Percentiles rank a stretch among this genome's conserved stretches.
Conservation (phyloP, 2,329 filamentous ascomycete species). For the Pseudogymnoascus sp. region DNA sequence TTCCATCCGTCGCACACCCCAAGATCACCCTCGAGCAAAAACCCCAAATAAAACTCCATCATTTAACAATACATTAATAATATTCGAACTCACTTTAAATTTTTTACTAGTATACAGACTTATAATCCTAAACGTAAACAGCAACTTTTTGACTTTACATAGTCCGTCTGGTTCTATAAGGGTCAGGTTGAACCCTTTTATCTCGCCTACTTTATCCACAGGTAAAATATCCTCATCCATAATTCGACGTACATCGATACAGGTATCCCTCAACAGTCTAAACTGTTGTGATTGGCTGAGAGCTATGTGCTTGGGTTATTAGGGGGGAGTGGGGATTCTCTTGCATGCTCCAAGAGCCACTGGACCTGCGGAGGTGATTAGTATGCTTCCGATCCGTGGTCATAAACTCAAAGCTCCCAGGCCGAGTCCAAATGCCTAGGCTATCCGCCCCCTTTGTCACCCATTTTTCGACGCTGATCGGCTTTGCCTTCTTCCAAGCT, state of each 20-base stretch:
- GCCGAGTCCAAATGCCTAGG: constrained; percentile 13
- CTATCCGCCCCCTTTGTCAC: constrained; percentile 13
- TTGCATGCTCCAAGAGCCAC: constrained; percentile 7
- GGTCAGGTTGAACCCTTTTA: no score
- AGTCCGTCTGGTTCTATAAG: background rate
- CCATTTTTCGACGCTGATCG: constrained; percentile 15
- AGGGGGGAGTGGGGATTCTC: background rate
- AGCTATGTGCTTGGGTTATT: background rate
- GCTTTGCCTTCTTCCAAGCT: constrained; percentile 14
- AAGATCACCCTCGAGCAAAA: no score
- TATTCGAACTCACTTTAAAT: background rate
- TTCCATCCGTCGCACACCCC: no score
- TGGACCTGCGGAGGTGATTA: constrained; percentile 14
- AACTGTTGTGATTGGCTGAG: background rate
- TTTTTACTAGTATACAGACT: background rate
- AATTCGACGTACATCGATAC: background rate
- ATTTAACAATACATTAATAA: no score
- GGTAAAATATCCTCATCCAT: no score
- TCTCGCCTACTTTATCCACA: no score
- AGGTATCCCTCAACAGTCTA: background rate
- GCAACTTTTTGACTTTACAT: background rate
- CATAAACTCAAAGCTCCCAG: constrained; percentile 15
- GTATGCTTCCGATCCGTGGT: constrained; percentile 12
- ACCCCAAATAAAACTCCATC: no score
- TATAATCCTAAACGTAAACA: background rate